Percentiles rank a stretch among this genome's conserved stretches.
phyloP scores from a whole-genome alignment of 768 basidiomycete genomes.

The Lactifluus volemus region DNA sequence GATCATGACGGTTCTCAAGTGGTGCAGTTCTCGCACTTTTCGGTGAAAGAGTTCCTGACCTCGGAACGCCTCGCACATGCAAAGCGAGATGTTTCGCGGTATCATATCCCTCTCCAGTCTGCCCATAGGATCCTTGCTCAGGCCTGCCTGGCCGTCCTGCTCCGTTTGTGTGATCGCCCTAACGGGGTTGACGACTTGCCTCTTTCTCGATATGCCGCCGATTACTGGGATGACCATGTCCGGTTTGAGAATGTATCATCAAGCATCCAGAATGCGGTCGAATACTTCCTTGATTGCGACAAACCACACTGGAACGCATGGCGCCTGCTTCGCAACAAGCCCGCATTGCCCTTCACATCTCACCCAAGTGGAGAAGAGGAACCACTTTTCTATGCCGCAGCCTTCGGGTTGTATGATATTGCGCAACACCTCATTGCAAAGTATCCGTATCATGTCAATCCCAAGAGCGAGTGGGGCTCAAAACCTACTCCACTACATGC shows the following conservation, averaged over 20 bases:
- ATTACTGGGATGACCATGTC: background rate
- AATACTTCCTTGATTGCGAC: background rate
- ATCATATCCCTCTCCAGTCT: background rate
- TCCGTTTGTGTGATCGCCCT: background rate
- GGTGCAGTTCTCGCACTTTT: constrained; percentile 9
- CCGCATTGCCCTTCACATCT: no score
- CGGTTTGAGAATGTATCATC: background rate
- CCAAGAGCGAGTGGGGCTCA: background rate
- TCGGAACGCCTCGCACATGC: background rate
- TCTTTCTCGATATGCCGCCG: background rate
- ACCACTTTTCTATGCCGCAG: background rate
- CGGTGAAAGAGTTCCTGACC: constrained; percentile 3
- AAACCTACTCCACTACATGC: background rate
- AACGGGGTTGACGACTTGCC: background rate
- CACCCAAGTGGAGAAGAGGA: no score
- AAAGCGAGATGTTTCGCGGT: background rate
- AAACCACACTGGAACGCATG: constrained; percentile 4
- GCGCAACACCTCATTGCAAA: background rate
- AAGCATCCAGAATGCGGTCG: background rate
- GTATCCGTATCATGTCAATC: background rate
- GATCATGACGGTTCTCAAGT: background rate
- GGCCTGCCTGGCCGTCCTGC: background rate
- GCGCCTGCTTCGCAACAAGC: background rate
- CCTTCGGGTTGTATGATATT: background rate
- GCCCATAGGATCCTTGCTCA: background rate